Conservation (phyloP, 176 grass and related monocot species). For the Eragrostis curvula region DNA sequence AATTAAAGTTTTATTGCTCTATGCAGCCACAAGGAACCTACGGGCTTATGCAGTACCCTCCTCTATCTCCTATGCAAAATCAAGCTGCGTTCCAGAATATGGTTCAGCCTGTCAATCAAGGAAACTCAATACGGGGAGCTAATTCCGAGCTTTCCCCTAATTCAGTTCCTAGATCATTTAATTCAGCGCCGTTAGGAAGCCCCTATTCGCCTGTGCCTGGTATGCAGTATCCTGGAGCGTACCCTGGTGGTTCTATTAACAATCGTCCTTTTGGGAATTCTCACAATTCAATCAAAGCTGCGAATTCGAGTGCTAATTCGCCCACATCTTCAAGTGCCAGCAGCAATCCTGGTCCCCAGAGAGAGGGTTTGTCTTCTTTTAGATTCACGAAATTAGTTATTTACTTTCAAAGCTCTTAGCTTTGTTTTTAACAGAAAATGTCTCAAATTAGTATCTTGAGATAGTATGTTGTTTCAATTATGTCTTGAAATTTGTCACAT, state of each 20-base stretch:
- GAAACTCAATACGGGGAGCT: constrained; percentile 47
- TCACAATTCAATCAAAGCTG: constrained; percentile 56
- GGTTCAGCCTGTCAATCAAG: constrained; percentile 65
- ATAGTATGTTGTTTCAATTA: background rate
- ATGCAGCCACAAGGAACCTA: constrained; percentile 91
- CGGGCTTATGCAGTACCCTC: constrained; percentile 87
- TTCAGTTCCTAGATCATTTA: constrained; percentile 57
- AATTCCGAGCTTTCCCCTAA: constrained; percentile 70
- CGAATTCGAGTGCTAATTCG: constrained; percentile 55
- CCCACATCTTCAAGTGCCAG: constrained; percentile 55
- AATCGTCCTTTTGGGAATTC: constrained; percentile 54
- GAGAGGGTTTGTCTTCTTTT: constrained; percentile 62
- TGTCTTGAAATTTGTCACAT: constrained; percentile 12
- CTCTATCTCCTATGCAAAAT: constrained; percentile 90
- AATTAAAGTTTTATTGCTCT: constrained; percentile 29
- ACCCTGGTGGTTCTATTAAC: constrained; percentile 56
- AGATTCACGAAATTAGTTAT: constrained; percentile 7
- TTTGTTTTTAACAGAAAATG: background rate
- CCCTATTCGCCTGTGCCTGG: constrained; percentile 61
- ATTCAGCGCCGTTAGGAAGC: constrained; percentile 62
- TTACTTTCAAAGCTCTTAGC: background rate
- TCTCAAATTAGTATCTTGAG: background rate
- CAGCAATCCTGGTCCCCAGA: constrained; percentile 60
- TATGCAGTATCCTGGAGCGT: constrained; percentile 72
- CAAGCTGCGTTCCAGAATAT: constrained; percentile 71